These are phyloP conservation scores for Tagetes erecta DNA, from an alignment of 129 eudicot genomes.

Conservation along the genomic window DNA sequence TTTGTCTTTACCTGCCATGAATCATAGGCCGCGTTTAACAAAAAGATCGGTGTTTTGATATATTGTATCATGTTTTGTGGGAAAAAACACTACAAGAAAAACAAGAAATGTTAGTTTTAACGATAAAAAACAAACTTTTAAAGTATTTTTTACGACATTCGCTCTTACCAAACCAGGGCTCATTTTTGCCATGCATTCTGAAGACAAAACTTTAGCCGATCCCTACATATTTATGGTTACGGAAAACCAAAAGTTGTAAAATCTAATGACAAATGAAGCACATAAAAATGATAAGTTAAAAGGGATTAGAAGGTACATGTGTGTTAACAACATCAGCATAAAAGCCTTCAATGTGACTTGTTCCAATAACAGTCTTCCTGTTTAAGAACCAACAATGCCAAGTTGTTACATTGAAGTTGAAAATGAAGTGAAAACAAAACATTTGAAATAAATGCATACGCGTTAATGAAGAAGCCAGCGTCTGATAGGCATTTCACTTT, in stretches of 20 bases:
- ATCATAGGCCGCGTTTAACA: conserved; percentile 87
- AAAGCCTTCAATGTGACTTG: conserved; percentile 68
- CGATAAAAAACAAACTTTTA: background rate
- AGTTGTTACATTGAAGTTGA: background rate
- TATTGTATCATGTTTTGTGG: conserved; percentile 65
- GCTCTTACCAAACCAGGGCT: conserved; percentile 77
- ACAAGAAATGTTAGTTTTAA: conserved; percentile 9
- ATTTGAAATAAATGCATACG: conserved; percentile 43
- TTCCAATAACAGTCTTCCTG: conserved; percentile 82
- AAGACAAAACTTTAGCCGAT: conserved; percentile 71
- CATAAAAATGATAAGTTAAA: background rate
- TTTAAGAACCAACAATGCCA: conserved; percentile 16
- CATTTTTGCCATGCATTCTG: conserved; percentile 56
- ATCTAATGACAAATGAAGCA: background rate
- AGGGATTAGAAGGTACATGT: conserved; percentile 45
- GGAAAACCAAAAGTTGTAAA: background rate
- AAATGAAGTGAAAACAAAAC: background rate
- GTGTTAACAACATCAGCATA: conserved; percentile 65
- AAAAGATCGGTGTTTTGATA: conserved; percentile 62
- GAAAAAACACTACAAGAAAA: conserved; percentile 72
- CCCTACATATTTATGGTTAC: conserved; percentile 44
- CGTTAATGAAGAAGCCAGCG: conserved; percentile 84
- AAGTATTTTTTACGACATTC: background rate
- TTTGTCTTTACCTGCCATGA: conserved; percentile 86
- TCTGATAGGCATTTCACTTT: conserved; percentile 90